phyloP scores from a whole-genome alignment of 345 rosid species.

The Stellera chamaejasme region DNA sequence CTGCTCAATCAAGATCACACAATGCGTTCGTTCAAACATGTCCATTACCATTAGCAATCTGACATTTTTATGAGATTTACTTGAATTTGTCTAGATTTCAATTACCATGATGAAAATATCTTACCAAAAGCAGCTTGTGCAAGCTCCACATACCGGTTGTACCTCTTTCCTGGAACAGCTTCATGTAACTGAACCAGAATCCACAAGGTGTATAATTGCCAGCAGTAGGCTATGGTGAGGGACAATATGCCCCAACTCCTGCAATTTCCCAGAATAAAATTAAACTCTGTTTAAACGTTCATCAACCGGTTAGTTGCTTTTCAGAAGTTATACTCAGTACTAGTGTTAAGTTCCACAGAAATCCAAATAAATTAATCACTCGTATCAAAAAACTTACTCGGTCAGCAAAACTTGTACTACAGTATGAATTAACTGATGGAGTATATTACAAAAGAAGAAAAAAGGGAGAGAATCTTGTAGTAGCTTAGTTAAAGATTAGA shows the following conservation, averaged over 20 bases:
- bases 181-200: conserved; percentile 89
- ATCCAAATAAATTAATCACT: background rate
- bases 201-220: conserved; percentile 97
- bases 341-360: background rate
- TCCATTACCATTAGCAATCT: background rate
- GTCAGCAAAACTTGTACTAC: background rate
- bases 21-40: background rate
- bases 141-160: conserved; percentile 93
- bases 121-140: conserved; percentile 98
- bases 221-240: conserved; percentile 76
- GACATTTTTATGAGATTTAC: background rate
- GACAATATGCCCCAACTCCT: conserved; percentile 98
- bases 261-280: conserved; percentile 6
- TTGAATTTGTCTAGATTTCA: background rate
- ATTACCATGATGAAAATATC: background rate
- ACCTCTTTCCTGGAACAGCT: conserved; percentile 94
- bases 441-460: no score
- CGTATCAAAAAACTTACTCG: background rate
- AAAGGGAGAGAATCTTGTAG: no score
- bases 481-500: no score
- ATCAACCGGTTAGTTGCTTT: background rate
- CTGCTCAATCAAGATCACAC: conserved; percentile 25
- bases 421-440: background rate
- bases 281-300: background rate
- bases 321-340: background rate